Conservation (phyloP, 345 rosid genomes). For the Eucalyptus erythrocorys region DNA sequence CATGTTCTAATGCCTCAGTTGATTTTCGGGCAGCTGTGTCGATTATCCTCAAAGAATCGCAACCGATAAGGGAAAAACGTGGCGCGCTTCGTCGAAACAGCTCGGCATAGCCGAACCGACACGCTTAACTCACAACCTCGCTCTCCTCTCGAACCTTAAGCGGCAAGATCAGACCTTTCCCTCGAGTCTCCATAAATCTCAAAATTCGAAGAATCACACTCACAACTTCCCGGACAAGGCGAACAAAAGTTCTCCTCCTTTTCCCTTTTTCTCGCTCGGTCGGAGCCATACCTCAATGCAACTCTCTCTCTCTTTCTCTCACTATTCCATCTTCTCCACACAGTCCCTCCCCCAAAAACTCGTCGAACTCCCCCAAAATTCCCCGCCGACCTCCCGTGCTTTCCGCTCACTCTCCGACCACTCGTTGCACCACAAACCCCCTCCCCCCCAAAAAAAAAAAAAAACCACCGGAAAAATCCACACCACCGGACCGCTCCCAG, state of each 20-base stretch:
- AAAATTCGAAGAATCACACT: background rate
- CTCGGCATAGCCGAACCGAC: background rate
- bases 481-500: background rate
- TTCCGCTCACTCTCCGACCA: background rate
- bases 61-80: background rate
- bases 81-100: background rate
- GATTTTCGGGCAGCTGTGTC: background rate
- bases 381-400: background rate
- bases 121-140: background rate
- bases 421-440: background rate
- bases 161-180: background rate
- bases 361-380: background rate
- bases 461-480: background rate
- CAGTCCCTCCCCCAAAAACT: background rate
- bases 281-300: background rate
- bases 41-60: background rate
- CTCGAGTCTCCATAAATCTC: background rate
- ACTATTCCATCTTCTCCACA: background rate
- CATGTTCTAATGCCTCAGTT: background rate
- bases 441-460: background rate
- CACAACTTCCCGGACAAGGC: background rate
- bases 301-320: background rate
- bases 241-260: background rate
- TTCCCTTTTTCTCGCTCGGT: background rate
- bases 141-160: background rate